Base-by-base conservation (phyloP, 2,329 filamentous ascomycete species). In the Trichoderma semiorbis region DNA sequence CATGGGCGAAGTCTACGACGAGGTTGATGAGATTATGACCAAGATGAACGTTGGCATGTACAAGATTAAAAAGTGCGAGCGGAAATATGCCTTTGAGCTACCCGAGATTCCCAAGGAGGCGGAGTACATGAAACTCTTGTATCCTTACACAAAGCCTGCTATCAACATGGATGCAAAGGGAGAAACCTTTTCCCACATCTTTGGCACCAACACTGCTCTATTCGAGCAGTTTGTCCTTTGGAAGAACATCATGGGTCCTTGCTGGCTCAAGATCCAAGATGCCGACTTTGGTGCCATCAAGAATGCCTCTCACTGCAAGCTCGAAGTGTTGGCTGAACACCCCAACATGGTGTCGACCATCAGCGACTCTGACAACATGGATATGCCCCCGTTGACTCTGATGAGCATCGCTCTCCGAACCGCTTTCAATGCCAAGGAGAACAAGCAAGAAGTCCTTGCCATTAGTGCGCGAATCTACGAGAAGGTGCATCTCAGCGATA, bases 181-280 rank as follows among this genome's bases (percentile, higher is more conserved):
- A 32, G 91, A 97, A 80, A 98, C 96, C 0, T 99, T 95, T 79
- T 98, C 95, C 1, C 93, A 93, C 75, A 91, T 97, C 28, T 99
- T 99, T 76, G 96, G 97, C 32, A 92, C 92, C 71, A 97, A 96
- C 80, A 99, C 96, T 0, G 90, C 93, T 1, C 86, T 99, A 0
- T 99, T 99, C 77, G 96, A 99, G 82, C 96, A 99, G 77, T 99
- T 99, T 79, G 96, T 99, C 24, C 87, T 99, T 6, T 98, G 95
- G 93, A 98, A 98, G 84, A 97, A 97, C 79, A 93, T 99, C 76
- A 99, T 98, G 95, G 96, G 96, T 1, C 96, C 96, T 34, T 98
- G 96, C 80, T 99, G 96, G 96, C 88, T 99, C 60, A 95, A 92
- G 79, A 96, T 99, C 70, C 88, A 94, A 75, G 91, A 92, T 75